Conservation (phyloP, 495 filamentous ascomycete genomes). For the Podospora conica region DNA sequence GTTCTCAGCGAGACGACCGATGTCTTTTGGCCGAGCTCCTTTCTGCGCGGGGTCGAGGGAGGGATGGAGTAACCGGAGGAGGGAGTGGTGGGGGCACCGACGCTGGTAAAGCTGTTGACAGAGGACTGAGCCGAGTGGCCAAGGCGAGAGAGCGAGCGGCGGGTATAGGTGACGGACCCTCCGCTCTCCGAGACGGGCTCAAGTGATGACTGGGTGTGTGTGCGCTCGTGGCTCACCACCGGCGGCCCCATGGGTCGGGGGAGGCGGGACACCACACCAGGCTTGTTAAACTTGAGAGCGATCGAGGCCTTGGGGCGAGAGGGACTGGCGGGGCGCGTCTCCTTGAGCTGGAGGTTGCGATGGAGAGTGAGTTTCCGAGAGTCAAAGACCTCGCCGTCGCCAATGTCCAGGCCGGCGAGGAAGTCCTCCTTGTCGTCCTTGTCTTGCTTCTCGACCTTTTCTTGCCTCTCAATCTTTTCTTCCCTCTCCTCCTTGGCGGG, state of each 20-base stretch:
- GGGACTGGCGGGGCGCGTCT: conserved; percentile 58
- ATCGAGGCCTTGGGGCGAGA: conserved; percentile 64
- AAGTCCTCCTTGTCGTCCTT: conserved; percentile 66
- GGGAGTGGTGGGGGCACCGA: conserved; percentile 53
- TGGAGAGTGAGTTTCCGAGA: conserved; percentile 78
- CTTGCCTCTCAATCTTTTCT: conserved; percentile 24
- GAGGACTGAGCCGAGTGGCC: conserved; percentile 64
- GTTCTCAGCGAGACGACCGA: conserved; percentile 46
- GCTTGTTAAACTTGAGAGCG: conserved; percentile 82
- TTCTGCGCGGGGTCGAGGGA: conserved; percentile 53
- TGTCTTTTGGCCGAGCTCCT: conserved; percentile 51
- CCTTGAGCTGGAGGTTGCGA: conserved; percentile 85
- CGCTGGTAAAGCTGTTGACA: conserved; percentile 37
- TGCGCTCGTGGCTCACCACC: conserved; percentile 51
- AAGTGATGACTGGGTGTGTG: conserved; percentile 65
- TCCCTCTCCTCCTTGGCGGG: conserved; percentile 26
- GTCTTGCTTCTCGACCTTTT: conserved; percentile 58
- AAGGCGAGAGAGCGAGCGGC: conserved; percentile 58
- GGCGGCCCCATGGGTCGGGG: conserved; percentile 54
- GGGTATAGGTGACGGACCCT: conserved; percentile 53
- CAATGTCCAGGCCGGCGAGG: conserved; percentile 81
- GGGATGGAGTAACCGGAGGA: conserved; percentile 48
- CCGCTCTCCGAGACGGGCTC: conserved; percentile 93
- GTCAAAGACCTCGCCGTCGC: conserved; percentile 72
- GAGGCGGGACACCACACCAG: conserved; percentile 42